phyloP scores from a whole-genome alignment of 1,284 basidiomycete species.

The Naganishia cerealis region DNA sequence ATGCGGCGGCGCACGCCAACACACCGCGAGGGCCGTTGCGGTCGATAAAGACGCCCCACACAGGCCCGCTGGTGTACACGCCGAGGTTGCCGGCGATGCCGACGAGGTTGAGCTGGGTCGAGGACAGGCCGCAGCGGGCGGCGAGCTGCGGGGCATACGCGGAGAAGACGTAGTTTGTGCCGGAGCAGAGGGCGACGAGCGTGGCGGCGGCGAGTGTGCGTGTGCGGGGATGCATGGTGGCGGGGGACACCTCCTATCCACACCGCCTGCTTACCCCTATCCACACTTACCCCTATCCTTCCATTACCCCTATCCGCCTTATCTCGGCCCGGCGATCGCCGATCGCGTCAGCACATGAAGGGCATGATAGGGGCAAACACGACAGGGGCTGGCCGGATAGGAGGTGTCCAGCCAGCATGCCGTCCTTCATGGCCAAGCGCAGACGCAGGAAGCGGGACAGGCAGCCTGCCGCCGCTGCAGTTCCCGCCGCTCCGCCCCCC shows the following conservation, averaged over 20 bases:
- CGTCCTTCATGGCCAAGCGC: constrained; percentile 1
- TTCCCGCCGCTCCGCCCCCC: neutral
- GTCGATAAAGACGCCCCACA: constrained; percentile 65
- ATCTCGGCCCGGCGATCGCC: too few relatives aligned
- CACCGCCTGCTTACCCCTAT: too few relatives aligned
- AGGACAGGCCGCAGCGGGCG: constrained; percentile 65
- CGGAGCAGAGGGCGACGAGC: constrained; percentile 40
- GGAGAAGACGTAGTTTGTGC: constrained; percentile 66
- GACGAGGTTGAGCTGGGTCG: constrained; percentile 73
- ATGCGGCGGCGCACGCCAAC: constrained; percentile 2
- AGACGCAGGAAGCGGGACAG: neutral
- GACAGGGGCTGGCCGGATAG: too few relatives aligned
- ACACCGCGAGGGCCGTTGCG: constrained; percentile 62
- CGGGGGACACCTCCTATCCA: neutral
- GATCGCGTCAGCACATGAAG: neutral
- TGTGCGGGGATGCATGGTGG: constrained; percentile 1
- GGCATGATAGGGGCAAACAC: too few relatives aligned
- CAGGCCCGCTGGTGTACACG: constrained; percentile 46
- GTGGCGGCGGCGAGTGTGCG: constrained; percentile 8
- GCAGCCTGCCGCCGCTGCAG: neutral
- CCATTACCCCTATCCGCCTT: too few relatives aligned
- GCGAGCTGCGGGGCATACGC: constrained; percentile 80
- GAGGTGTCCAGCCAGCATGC: neutral
- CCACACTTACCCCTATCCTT: too few relatives aligned
- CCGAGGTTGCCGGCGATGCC: constrained; percentile 56